Evolutionary conservation across 2,329 filamentous ascomycete genomes (phyloP).

Genomic region (Trichoderma cornu-damae): DNA sequence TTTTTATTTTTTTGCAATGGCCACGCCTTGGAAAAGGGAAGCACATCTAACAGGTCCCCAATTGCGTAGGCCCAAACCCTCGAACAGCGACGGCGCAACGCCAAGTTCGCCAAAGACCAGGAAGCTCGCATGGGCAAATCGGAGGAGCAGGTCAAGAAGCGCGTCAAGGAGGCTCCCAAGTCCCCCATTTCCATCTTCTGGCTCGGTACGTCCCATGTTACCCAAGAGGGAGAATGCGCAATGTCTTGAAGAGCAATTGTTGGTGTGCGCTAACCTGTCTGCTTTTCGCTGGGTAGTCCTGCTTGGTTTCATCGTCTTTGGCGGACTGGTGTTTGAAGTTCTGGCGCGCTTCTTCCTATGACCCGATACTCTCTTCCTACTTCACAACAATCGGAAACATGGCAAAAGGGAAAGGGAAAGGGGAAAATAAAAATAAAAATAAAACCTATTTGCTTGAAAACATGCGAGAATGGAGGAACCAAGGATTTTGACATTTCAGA

Average conservation of each 20-base stretch:
- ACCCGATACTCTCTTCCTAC: not conserved
- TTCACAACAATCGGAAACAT: not conserved
- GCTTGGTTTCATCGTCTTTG: slow-evolving; percentile 57
- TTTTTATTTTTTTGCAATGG: not conserved
- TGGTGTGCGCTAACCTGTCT: not conserved
- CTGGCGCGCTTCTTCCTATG: slow-evolving; percentile 48
- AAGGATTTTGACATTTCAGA: not conserved
- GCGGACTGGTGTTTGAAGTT: slow-evolving; percentile 55
- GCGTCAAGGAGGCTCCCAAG: slow-evolving; percentile 50
- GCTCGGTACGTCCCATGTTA: slow-evolving; percentile 52
- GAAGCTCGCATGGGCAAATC: slow-evolving; percentile 71
- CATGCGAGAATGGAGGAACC: not conserved
- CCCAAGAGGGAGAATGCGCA: too few species aligned
- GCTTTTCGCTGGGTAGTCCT: slow-evolving; percentile 36
- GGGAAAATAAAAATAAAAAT: not conserved
- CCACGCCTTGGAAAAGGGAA: not conserved
- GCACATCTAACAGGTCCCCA: not conserved
- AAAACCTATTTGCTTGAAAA: not conserved
- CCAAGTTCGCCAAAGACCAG: slow-evolving; percentile 69
- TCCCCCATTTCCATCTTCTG: slow-evolving; percentile 60
- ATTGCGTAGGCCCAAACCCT: slow-evolving; percentile 68
- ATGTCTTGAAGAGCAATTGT: too few species aligned
- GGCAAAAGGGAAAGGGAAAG: not conserved
- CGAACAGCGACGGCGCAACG: slow-evolving; percentile 75
- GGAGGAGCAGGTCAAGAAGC: slow-evolving; percentile 58